Conservation (phyloP, 129 eudicot genomes). For the Flaveria trinervia region DNA sequence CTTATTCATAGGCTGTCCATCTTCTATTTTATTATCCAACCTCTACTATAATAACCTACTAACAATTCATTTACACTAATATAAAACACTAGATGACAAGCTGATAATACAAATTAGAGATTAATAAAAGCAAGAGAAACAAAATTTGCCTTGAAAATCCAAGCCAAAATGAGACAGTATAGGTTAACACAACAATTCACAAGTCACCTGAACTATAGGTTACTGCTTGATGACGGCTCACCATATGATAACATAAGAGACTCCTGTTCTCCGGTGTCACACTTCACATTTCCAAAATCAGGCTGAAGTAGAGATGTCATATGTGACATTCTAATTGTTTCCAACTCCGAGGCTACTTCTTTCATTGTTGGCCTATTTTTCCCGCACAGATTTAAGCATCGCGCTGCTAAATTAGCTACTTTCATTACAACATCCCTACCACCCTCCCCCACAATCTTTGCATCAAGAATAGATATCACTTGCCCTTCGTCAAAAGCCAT, state of each 20-base stretch:
- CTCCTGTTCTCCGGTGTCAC: slow-evolving; percentile 22
- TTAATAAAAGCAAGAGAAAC: not conserved
- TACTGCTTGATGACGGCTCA: slow-evolving; percentile 23
- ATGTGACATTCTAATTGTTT: slow-evolving; percentile 28
- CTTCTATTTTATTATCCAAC: not conserved
- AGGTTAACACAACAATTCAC: not conserved
- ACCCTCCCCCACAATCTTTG: slow-evolving; percentile 23
- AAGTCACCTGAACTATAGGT: slow-evolving; percentile 9
- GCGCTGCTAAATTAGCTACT: slow-evolving; percentile 27
- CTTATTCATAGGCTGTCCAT: too few relatives aligned
- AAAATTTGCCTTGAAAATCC: not conserved
- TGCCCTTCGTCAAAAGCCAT: slow-evolving; percentile 27
- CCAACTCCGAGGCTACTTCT: slow-evolving; percentile 42
- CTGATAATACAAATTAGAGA: not conserved
- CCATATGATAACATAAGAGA: slow-evolving; percentile 21
- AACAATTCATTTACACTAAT: not conserved
- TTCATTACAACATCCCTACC: slow-evolving; percentile 12
- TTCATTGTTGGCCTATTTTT: slow-evolving; percentile 45
- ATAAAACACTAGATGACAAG: not conserved
- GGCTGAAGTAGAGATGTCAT: slow-evolving; percentile 20
- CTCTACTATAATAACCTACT: not conserved
- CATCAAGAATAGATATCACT: slow-evolving; percentile 31
- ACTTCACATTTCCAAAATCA: slow-evolving; percentile 9
- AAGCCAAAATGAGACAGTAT: not conserved
- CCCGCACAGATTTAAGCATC: slow-evolving; percentile 45